Evolutionary conservation across 2,329 filamentous ascomycete genomes (phyloP).

Genomic region (Penicillium carneum): DNA sequence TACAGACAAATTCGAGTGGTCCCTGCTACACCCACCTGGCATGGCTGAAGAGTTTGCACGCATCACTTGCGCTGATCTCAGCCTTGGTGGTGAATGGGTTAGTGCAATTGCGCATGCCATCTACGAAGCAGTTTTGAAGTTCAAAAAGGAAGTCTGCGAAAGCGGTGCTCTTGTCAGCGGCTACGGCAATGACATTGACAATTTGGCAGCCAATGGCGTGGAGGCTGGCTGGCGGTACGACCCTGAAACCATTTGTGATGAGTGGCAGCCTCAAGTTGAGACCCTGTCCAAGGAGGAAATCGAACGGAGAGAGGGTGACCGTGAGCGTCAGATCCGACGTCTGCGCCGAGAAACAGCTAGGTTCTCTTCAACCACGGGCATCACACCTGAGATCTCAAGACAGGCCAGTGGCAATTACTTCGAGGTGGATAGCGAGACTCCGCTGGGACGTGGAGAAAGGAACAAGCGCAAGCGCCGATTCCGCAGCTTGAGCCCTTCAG

Average conservation of each 20-base stretch:
- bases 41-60: slow-evolving; percentile 92
- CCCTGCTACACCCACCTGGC: slow-evolving; percentile 85
- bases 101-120: slow-evolving; percentile 94
- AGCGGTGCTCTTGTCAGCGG: slow-evolving; percentile 82
- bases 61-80: slow-evolving; percentile 89
- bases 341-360: slow-evolving; percentile 88
- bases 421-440: slow-evolving; percentile 70
- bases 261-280: slow-evolving; percentile 85
- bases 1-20: slow-evolving; percentile 98
- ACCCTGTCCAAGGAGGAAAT: slow-evolving; percentile 92
- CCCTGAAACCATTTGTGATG: slow-evolving; percentile 82
- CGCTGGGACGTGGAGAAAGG: slow-evolving; percentile 88
- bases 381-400: slow-evolving; percentile 75
- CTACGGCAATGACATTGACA: slow-evolving; percentile 76
- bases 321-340: slow-evolving; percentile 86
- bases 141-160: slow-evolving; percentile 97
- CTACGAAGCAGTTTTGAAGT: slow-evolving; percentile 87
- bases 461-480: slow-evolving; percentile 96
- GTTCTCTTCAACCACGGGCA: slow-evolving; percentile 85
- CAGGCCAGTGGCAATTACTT: slow-evolving; percentile 61
- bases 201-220: slow-evolving; percentile 81
- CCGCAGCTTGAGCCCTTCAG: slow-evolving; percentile 82
- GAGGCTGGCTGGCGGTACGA: slow-evolving; percentile 96
- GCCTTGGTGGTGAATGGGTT: slow-evolving; percentile 89
- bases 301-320: slow-evolving; percentile 92